Base-by-base conservation (phyloP, 1,284 basidiomycete genomes). In the Puccinia polysora region DNA sequence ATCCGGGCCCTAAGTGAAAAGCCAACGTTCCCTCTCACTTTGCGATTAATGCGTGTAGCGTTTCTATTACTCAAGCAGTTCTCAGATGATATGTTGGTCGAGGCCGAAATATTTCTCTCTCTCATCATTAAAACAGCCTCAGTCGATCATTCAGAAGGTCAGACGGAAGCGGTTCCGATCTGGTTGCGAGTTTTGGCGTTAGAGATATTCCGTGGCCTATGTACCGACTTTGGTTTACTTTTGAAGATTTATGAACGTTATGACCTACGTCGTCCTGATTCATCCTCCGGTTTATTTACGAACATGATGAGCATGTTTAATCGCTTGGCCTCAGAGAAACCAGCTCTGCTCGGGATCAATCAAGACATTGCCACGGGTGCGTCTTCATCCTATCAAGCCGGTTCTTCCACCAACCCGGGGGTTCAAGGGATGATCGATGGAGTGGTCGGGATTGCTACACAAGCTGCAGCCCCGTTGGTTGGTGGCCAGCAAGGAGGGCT, bases 31-130 rank as follows among this genome's bases (percentile, higher is more conserved):
- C 90, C 93, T 0, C 84, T 94, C 62, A 90, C 89, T 0, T 84
- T 98, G 6, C 89, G 95, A 53, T 89, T 91, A 73, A 93, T 90
- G 38, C 89, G 95, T 6, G 88, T 97, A 20, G 88, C 97, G 52
- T 97, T 94, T 81, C 84, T 97, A 30, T 85, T 97, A 8, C 84
- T 97, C 68, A 94, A 96, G 74, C 90, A 94, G 68, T 97, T 97
- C 81, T 89, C 88, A 2, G 82, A 83, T 32, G 89, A 96, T 76
- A 83, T 96, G 40, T 83, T 85, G 73, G 85, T 86, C 0, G 90
- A 95, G 80, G 84, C 89, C 0, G 90, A 94, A 78, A 88, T 89
- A 0, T 94, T 95, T 80, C 83, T 94, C 15, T 85, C 86, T 80
- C 82, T 92, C 45, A 84, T 96, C 45, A 89, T 94, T 75, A 85